Evolutionary conservation across 1,139 yeast genomes (phyloP).

Genomic region (Pichia sp.): DNA sequence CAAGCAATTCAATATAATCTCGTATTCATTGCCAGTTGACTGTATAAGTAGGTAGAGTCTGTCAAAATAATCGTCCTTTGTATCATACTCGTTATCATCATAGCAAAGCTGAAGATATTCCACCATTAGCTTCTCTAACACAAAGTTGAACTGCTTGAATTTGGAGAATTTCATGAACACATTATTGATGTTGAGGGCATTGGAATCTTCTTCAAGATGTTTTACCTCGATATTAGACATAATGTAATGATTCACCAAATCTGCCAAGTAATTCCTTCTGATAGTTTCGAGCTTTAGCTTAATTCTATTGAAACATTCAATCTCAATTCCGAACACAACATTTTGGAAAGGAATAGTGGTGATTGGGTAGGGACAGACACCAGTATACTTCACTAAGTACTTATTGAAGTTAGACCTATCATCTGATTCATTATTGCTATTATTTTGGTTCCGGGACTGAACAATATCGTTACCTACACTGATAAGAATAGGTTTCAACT

Average conservation of each 20-base stretch:
- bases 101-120: conserved; percentile 27
- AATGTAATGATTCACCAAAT: conserved; percentile 27
- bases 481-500: conserved; percentile 21
- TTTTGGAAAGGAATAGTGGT: conserved; percentile 25
- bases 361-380: conserved; percentile 27
- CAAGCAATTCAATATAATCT: conserved; percentile 31
- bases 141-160: conserved; percentile 27
- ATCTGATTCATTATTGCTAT: not conserved
- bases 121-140: conserved; percentile 27
- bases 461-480: conserved; percentile 24
- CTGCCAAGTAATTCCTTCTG: conserved; percentile 25
- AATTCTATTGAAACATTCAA: conserved; percentile 21
- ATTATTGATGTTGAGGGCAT: conserved; percentile 21
- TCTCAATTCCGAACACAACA: conserved; percentile 27
- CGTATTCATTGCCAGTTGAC: conserved; percentile 28
- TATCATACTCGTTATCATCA: conserved; percentile 22
- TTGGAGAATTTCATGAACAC: conserved; percentile 24
- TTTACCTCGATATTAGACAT: conserved; percentile 19
- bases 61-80: conserved; percentile 22
- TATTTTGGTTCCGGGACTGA: not conserved
- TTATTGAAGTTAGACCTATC: too few relatives aligned
- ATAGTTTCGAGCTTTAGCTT: conserved; percentile 24
- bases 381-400: conserved; percentile 21
- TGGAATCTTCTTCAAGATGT: conserved; percentile 14
- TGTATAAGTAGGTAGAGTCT: conserved; percentile 24